These are phyloP conservation scores for Bruguiera sexangula DNA, from an alignment of 345 rosid species.

Conservation along the genomic window DNA sequence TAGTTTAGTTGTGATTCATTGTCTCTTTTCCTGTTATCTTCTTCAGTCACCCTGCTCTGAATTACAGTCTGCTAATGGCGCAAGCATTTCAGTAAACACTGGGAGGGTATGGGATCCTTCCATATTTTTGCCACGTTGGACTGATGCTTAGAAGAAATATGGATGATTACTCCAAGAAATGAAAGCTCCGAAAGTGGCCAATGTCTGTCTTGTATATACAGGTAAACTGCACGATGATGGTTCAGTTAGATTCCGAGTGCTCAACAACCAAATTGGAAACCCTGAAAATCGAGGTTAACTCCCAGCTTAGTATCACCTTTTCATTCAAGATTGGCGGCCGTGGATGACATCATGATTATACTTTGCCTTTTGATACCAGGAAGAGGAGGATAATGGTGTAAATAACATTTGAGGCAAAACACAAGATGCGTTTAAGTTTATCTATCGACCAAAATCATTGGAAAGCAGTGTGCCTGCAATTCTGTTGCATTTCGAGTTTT, in stretches of 20 bases:
- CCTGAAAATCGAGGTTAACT: conserved; percentile 26
- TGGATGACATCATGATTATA: neutral
- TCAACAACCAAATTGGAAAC: conserved; percentile 41
- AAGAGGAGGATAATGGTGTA: neutral
- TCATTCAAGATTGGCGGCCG: conserved; percentile 7
- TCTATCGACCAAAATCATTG: neutral
- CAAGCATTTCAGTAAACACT: conserved; percentile 24
- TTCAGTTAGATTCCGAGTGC: conserved; percentile 50
- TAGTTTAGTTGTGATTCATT: conserved; percentile 2
- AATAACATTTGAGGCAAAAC: neutral
- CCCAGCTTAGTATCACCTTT: conserved; percentile 1
- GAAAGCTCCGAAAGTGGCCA: neutral
- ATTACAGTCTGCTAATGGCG: conserved; percentile 28
- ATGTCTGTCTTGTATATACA: conserved; percentile 5
- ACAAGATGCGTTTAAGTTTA: neutral
- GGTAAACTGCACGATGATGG: conserved; percentile 27
- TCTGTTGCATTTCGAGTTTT: too few species aligned
- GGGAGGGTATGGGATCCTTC: conserved; percentile 29
- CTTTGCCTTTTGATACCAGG: neutral
- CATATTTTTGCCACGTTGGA: neutral
- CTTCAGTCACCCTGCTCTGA: conserved; percentile 34
- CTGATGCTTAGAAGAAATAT: neutral
- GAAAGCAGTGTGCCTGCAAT: too few species aligned
- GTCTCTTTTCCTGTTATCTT: conserved; percentile 26
- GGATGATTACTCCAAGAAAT: neutral